Evolutionary conservation across 2,329 filamentous ascomycete species (phyloP), one percentile per base, ranked within the genome.

Genomic region (Teratosphaeria pseudoeucalypti): DNA sequence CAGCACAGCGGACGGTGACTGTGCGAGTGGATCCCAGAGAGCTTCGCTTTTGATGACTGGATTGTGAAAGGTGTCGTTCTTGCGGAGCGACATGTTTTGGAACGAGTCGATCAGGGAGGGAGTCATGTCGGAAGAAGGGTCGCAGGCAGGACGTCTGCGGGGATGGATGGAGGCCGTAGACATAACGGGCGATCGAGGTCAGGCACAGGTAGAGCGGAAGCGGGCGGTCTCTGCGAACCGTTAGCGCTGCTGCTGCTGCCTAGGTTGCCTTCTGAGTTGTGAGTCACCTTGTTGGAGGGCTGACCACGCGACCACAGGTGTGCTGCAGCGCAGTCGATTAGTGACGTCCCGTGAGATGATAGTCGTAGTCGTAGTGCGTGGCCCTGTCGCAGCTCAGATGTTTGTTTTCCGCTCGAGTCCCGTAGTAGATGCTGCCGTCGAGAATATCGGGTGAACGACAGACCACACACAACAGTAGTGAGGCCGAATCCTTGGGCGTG

Each of bases 61-160:
- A 57, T 76, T 75, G 62, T 77, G 76, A 68, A 80, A 80, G 63
- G 78, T 80, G 59, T 74, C 73, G 60, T 75, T 74, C 71, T 79
- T 79, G 67, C 76, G 75, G 63, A 80, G 72, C 57, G 71, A 72
- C 74, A 78, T 76, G 69, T 70, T 72, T 62, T 71, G 69, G 63
- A 74, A 72, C 37, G 67, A 70, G 57, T 72, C 70, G 64, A 70
- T 64, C 29, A 72, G 70, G 68, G 72, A 66, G 70, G 74, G 62
- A 65, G 68, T 68, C 65, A 71, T 64, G 68, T 62, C 69, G 66
- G 66, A 70, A 67, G 62, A 63, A 55, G 67, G 66, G 59, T 66
- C 68, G 69, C 72, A 70, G 62, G 74, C 68, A 54, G 76, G 72
- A 55, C 76, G 75, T 66, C 77, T 77, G 66, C 77, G 77, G 66